Conservation (phyloP, 2,329 filamentous ascomycete genomes). For the Monilinia fructigena region DNA sequence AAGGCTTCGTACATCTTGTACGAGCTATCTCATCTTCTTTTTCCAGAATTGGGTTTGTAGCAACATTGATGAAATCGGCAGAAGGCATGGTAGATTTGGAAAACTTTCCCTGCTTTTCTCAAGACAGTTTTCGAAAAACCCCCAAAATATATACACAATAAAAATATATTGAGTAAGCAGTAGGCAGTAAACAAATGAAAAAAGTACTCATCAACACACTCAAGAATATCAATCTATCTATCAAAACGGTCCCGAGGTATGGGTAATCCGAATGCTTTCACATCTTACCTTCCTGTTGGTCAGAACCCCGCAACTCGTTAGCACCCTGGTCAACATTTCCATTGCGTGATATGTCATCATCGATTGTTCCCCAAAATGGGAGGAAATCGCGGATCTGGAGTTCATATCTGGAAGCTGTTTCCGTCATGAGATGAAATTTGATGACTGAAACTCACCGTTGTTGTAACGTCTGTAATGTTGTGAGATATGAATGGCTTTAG, state of each 20-base stretch:
- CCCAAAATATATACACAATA: neutral
- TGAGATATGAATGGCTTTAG: neutral
- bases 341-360: constrained; percentile 23
- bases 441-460: neutral
- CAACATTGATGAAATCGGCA: constrained; percentile 11
- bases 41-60: neutral
- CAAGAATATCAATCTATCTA: neutral
- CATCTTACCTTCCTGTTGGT: constrained; percentile 1
- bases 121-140: neutral
- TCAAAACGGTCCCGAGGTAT: constrained; percentile 11
- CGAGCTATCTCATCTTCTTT: constrained; percentile 18
- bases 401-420: neutral
- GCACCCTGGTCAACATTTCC: neutral
- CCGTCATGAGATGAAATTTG: neutral
- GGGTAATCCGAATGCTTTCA: constrained; percentile 4
- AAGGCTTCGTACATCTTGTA: constrained; percentile 21
- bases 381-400: neutral
- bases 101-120: neutral
- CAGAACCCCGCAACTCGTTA: constrained; percentile 1
- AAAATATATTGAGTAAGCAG: neutral
- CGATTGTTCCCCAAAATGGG: neutral
- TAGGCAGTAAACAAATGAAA: neutral
- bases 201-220: no score
- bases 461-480: neutral
- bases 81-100: constrained; percentile 5